Conservation (phyloP, 2,329 filamentous ascomycete species). For the Aspergillus ochraceus region DNA sequence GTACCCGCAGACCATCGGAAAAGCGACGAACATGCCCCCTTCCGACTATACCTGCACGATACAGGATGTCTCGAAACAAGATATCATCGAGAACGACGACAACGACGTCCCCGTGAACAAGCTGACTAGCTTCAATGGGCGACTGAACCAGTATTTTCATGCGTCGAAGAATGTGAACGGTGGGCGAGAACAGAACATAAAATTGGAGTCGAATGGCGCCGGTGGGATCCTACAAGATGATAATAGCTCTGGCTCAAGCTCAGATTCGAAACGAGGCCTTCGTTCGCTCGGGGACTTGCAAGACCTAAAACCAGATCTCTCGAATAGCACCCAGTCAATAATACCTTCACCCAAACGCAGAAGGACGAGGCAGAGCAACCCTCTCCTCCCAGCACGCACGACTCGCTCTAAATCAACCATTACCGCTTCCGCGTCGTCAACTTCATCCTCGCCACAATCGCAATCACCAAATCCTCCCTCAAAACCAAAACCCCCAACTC, state of each 20-base stretch:
- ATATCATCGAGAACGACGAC: not conserved
- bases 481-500: slow-evolving; percentile 12
- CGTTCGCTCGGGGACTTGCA: not conserved
- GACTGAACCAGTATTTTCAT: slow-evolving; percentile 36
- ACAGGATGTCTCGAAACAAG: not conserved
- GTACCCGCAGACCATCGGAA: not conserved
- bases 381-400: slow-evolving; percentile 3
- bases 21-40: not conserved
- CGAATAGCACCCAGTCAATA: not conserved
- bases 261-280: not conserved
- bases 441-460: slow-evolving; percentile 8
- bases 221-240: too few relatives aligned
- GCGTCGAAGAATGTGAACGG: not conserved
- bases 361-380: not conserved
- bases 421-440: slow-evolving; percentile 4
- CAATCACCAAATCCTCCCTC: not conserved
- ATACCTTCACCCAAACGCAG: not conserved
- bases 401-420: slow-evolving; percentile 19
- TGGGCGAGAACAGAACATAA: not conserved
- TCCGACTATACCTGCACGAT: not conserved
- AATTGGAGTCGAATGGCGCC: too few relatives aligned
- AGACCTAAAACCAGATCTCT: slow-evolving; percentile 1
- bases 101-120: slow-evolving; percentile 35
- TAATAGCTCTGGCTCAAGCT: not conserved
- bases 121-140: slow-evolving; percentile 37